Conservation (phyloP, 2,329 filamentous ascomycete genomes). For the Calonectria pseudoreteaudii region DNA sequence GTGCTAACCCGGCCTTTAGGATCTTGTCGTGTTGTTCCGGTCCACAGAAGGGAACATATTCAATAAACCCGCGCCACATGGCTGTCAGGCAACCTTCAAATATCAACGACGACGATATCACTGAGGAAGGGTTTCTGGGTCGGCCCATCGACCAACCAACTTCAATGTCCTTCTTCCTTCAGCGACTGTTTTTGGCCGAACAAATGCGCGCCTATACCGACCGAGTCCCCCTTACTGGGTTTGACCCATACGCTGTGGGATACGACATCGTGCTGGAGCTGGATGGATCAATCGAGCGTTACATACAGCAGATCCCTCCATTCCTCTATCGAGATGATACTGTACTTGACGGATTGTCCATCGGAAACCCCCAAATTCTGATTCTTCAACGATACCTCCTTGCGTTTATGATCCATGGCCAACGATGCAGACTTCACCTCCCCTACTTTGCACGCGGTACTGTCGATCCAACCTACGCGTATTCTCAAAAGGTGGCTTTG, state of each 20-base stretch:
- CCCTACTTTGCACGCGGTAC: conserved; percentile 49
- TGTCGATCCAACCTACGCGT: conserved; percentile 47
- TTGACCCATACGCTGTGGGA: conserved; percentile 44
- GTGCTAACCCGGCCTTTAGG: conserved; percentile 38
- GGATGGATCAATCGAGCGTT: conserved; percentile 46
- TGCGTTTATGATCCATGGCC: conserved; percentile 46
- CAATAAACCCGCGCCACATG: conserved; percentile 54
- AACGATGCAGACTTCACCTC: conserved; percentile 50
- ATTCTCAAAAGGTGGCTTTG: conserved; percentile 47
- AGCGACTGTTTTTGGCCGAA: conserved; percentile 52
- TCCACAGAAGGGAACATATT: conserved; percentile 50
- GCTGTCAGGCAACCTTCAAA: conserved; percentile 52
- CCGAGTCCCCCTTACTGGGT: conserved; percentile 38
- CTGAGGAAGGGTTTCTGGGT: conserved; percentile 41
- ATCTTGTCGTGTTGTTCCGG: conserved; percentile 51
- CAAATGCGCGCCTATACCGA: conserved; percentile 52
- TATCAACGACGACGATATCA: conserved; percentile 52
- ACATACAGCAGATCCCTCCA: conserved; percentile 43
- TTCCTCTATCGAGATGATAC: conserved; percentile 36
- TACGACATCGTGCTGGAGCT: conserved; percentile 49
- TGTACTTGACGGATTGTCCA: not conserved
- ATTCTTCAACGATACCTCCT: conserved; percentile 48
- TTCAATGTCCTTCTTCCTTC: conserved; percentile 51
- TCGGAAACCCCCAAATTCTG: conserved; percentile 35
- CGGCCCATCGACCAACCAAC: conserved; percentile 48